A percentile compares a stretch with the other conserved stretches of the same genome.
These are phyloP conservation scores for Evernia prunastri DNA, from an alignment of 495 filamentous ascomycete species.

Conservation along the genomic window DNA sequence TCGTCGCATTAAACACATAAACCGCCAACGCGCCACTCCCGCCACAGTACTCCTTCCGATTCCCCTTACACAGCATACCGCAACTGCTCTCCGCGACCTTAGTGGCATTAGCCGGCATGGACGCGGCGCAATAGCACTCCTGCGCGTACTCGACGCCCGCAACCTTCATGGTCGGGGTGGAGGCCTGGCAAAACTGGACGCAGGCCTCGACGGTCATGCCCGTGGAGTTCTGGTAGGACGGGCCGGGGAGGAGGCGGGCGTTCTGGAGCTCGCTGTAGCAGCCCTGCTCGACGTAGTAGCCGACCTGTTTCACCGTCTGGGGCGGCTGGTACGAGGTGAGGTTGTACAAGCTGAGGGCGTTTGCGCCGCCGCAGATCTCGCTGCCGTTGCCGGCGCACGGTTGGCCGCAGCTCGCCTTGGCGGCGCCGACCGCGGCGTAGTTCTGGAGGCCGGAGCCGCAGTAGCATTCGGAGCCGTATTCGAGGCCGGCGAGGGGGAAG, in stretches of 20 bases:
- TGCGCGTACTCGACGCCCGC: not conserved
- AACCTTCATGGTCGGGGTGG: not conserved
- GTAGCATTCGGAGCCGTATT: constrained; percentile 33
- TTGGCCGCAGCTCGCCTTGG: not conserved
- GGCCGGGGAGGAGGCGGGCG: not conserved
- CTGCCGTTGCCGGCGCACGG: not conserved
- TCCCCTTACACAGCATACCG: not conserved
- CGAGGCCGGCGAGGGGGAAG: constrained; percentile 30
- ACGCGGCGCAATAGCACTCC: not conserved
- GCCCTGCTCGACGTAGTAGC: not conserved
- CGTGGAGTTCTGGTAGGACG: not conserved
- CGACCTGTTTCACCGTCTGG: not conserved
- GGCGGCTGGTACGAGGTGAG: not conserved
- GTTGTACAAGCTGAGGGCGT: not conserved
- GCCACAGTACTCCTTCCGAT: not conserved
- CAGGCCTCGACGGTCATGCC: not conserved
- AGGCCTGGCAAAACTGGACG: not conserved
- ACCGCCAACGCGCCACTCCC: not conserved
- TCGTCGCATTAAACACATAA: not conserved
- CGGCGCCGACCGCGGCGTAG: not conserved
- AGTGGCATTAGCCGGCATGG: not conserved
- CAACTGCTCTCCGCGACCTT: not conserved
- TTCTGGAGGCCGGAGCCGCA: constrained; percentile 18
- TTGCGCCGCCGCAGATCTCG: not conserved
- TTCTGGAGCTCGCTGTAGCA: not conserved